Conservation (phyloP, 345 rosid genomes). For the Trapa bicornis region DNA sequence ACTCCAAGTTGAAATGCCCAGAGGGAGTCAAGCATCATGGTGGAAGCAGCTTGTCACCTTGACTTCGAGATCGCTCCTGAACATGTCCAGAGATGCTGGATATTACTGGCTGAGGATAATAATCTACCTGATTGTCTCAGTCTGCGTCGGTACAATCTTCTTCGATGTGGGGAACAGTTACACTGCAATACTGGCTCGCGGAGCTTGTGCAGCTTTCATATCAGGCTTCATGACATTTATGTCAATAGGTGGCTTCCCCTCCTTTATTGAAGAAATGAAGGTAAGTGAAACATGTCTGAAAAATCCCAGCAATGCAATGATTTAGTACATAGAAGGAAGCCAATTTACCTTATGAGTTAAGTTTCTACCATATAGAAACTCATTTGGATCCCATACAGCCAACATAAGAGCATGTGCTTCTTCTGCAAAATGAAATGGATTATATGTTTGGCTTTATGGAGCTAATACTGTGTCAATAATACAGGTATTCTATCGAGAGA, state of each 20-base stretch:
- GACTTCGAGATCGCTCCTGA: conserved; percentile 73
- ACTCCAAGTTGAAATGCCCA: conserved; percentile 53
- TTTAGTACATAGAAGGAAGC: too few species aligned
- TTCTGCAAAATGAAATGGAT: too few species aligned
- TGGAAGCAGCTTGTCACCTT: conserved; percentile 70
- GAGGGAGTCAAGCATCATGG: conserved; percentile 92
- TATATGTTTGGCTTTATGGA: too few species aligned
- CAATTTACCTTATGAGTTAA: too few species aligned
- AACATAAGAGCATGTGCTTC: too few species aligned
- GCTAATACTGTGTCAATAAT: background rate
- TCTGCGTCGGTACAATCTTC: conserved; percentile 91
- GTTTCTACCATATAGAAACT: too few species aligned
- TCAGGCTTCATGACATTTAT: conserved; percentile 93
- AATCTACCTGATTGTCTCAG: conserved; percentile 62
- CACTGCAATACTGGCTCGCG: conserved; percentile 82
- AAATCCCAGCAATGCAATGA: background rate
- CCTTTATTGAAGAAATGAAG: conserved; percentile 94
- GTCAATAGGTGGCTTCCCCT: conserved; percentile 98
- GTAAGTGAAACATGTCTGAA: conserved; percentile 15
- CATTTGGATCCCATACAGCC: too few species aligned
- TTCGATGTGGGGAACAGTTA: conserved; percentile 72
- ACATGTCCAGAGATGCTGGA: conserved; percentile 96
- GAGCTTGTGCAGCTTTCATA: conserved; percentile 86
- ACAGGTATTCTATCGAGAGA: conserved; percentile 92
- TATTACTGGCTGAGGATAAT: conserved; percentile 94